These are phyloP conservation scores for Knufia fluminis DNA, from an alignment of 2,329 filamentous ascomycete genomes.

Conservation along the genomic window DNA sequence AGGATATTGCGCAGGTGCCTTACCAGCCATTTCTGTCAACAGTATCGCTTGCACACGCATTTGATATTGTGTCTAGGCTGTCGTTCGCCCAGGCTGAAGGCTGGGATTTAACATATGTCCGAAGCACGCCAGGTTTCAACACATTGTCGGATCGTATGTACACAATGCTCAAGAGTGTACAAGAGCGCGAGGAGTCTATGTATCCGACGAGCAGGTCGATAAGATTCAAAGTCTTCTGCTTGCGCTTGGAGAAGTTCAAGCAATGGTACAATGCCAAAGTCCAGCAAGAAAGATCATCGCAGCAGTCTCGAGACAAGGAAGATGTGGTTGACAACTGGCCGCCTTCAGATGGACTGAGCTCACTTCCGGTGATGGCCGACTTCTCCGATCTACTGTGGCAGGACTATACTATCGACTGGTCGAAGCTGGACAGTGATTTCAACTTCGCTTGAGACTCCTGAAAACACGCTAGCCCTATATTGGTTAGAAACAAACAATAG, in stretches of 20 bases:
- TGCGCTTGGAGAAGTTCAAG: slow-evolving; percentile 11
- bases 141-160: slow-evolving; percentile 14
- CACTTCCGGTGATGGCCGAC: slow-evolving; percentile 7
- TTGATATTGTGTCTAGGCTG: slow-evolving; percentile 24
- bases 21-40: slow-evolving; percentile 39
- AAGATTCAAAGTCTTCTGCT: slow-evolving; percentile 11
- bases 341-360: slow-evolving; percentile 1
- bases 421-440: neutral
- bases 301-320: neutral
- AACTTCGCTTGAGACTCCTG: slow-evolving; percentile 9
- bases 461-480: no score
- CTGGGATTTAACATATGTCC: slow-evolving; percentile 25
- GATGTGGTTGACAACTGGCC: neutral
- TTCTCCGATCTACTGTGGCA: slow-evolving; percentile 13
- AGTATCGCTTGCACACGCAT: slow-evolving; percentile 40
- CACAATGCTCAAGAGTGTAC: slow-evolving; percentile 18
- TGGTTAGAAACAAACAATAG: no score
- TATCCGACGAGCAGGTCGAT: slow-evolving; percentile 5
- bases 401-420: slow-evolving; percentile 13
- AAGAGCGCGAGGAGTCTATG: neutral
- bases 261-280: slow-evolving; percentile 17
- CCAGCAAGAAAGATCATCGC: slow-evolving; percentile 10
- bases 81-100: slow-evolving; percentile 22
- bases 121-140: slow-evolving; percentile 20
- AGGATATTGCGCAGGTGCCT: slow-evolving; percentile 37